Conservation (phyloP, 371 early-diverging fungal species). For the Amoeboaphelidium protococcarum region DNA sequence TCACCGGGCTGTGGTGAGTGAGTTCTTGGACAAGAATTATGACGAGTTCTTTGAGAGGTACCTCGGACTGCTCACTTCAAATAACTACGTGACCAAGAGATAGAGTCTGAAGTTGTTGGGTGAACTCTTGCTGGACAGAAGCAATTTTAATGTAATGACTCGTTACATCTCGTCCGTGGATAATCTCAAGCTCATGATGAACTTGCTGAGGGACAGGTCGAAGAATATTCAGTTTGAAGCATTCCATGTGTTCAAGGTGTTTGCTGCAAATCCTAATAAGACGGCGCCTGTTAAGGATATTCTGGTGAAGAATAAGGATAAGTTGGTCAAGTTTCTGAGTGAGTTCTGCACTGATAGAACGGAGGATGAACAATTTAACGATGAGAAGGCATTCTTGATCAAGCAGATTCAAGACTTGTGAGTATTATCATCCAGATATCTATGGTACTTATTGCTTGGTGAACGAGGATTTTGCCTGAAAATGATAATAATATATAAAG, state of each 20-base stretch:
- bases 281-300: constrained; percentile 70
- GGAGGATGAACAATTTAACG: constrained; percentile 94
- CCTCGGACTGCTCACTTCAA: constrained; percentile 48
- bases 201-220: constrained; percentile 65
- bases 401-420: constrained; percentile 32
- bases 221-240: constrained; percentile 96
- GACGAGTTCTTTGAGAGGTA: constrained; percentile 77
- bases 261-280: constrained; percentile 94
- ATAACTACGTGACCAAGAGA: constrained; percentile 87
- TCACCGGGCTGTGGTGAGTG: constrained; percentile 68
- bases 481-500: no score
- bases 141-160: constrained; percentile 84
- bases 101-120: constrained; percentile 90
- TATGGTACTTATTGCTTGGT: no score
- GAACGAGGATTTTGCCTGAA: no score
- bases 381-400: constrained; percentile 84
- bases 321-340: constrained; percentile 49
- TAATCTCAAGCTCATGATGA: constrained; percentile 92
- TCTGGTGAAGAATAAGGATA: constrained; percentile 68
- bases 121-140: constrained; percentile 79
- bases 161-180: constrained; percentile 69
- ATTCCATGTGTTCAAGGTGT: constrained; percentile 94
- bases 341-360: constrained; percentile 74
- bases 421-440: no score
- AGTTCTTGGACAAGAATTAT: constrained; percentile 64